These are phyloP conservation scores for Jamesozyma jinghongensis DNA, from an alignment of 805 yeast species.

Conservation along the genomic window DNA sequence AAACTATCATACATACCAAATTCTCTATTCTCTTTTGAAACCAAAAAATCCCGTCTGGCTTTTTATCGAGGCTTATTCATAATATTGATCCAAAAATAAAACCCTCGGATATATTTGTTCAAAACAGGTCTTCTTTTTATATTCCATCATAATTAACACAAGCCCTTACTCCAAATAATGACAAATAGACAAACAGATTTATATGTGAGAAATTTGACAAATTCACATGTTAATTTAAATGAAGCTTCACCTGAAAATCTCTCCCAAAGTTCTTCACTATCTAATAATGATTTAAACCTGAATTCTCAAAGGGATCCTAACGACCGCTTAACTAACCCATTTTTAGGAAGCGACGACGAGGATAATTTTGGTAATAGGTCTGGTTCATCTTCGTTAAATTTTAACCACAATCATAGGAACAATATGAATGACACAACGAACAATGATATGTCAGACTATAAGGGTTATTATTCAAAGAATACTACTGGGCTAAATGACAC, in stretches of 20 bases:
- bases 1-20: too few species aligned
- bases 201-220: slow-evolving; percentile 9
- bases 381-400: slow-evolving; percentile 4
- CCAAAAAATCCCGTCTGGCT: too few species aligned
- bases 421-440: not conserved
- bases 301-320: too few species aligned
- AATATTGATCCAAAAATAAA: too few species aligned
- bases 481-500: slow-evolving; percentile 3
- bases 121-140: too few species aligned
- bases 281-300: not conserved
- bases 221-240: slow-evolving; percentile 5
- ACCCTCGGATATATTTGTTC: too few species aligned
- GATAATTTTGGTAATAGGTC: not conserved
- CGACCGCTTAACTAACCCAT: slow-evolving; percentile 7
- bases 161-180: too few species aligned
- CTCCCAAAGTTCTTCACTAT: slow-evolving; percentile 4
- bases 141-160: too few species aligned
- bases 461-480: slow-evolving; percentile 27
- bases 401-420: not conserved
- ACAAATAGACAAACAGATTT: not conserved
- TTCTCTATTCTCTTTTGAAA: too few species aligned
- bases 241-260: slow-evolving; percentile 1
- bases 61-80: too few species aligned
- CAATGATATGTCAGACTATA: slow-evolving; percentile 18
- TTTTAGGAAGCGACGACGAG: slow-evolving; percentile 12